phyloP scores from a whole-genome alignment of 192 early-diverging fungal species.

The Rhizophagus prolifer region DNA sequence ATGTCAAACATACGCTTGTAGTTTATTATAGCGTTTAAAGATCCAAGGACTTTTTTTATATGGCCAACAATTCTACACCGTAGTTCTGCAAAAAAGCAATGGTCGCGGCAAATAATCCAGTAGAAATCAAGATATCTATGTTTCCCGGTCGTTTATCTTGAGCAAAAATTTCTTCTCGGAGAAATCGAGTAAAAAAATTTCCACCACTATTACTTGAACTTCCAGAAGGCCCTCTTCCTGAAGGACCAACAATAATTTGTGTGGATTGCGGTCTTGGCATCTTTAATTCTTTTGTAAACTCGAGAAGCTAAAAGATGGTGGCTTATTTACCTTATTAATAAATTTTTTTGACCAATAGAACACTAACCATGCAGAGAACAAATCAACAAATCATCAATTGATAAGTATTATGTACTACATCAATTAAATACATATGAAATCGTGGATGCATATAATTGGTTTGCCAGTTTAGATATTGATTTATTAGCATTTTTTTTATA shows the following conservation, averaged over 20 bases:
- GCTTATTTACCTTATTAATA: background rate
- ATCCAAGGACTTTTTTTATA: background rate
- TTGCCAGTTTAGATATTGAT: background rate
- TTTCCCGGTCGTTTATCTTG: conserved; percentile 45
- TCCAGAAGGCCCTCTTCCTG: background rate
- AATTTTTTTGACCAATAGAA: no score
- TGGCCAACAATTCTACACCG: conserved; percentile 37
- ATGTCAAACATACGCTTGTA: background rate
- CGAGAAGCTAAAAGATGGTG: background rate
- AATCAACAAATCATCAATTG: conserved; percentile 25
- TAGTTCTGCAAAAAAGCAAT: conserved; percentile 46
- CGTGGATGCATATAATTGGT: conserved; percentile 10
- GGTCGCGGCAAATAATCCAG: conserved; percentile 42
- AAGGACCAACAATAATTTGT: background rate
- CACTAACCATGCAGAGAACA: background rate
- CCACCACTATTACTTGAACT: background rate
- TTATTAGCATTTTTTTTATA: background rate
- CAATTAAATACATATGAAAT: background rate
- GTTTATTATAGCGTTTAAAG: background rate
- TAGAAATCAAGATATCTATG: conserved; percentile 44
- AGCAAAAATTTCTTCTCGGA: conserved; percentile 43
- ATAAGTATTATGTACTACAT: conserved; percentile 4
- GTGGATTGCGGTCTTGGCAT: background rate
- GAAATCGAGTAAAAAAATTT: conserved; percentile 25
- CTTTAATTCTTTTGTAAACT: background rate